These are phyloP conservation scores for Candida anglica DNA, from an alignment of 805 yeast genomes.

Conservation along the genomic window DNA sequence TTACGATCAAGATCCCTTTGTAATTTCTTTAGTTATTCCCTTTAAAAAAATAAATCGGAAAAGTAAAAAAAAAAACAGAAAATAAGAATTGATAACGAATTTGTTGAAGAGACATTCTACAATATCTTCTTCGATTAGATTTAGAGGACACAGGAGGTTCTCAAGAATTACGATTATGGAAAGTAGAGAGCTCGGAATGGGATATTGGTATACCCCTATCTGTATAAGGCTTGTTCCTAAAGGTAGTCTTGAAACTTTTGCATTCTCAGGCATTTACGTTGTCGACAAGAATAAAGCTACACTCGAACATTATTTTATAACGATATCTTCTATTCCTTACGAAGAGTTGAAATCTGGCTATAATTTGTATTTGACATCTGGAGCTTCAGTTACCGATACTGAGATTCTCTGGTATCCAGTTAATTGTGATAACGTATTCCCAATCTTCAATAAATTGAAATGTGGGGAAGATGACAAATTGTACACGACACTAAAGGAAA, in stretches of 20 bases:
- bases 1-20: no score
- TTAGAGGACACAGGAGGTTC: no score
- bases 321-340: constrained; percentile 14
- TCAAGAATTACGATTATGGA: no score
- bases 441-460: no score
- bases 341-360: constrained; percentile 2
- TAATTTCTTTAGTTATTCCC: background rate
- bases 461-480: constrained; percentile 3
- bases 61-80: background rate
- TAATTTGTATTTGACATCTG: constrained; percentile 4
- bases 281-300: no score
- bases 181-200: constrained; percentile 3
- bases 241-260: constrained; percentile 8
- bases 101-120: background rate
- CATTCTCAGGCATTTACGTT: constrained; percentile 21
- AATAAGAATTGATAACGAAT: background rate
- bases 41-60: no score
- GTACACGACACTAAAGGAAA: constrained; percentile 10
- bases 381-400: constrained; percentile 2
- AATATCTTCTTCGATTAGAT: no score
- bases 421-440: no score
- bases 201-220: constrained; percentile 18
- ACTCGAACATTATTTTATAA: constrained; percentile 11
- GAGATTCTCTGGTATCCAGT: constrained; percentile 15
- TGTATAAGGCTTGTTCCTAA: constrained; percentile 16